Conservation (phyloP, 176 grass and related monocot genomes). For the Carex littledalei region DNA sequence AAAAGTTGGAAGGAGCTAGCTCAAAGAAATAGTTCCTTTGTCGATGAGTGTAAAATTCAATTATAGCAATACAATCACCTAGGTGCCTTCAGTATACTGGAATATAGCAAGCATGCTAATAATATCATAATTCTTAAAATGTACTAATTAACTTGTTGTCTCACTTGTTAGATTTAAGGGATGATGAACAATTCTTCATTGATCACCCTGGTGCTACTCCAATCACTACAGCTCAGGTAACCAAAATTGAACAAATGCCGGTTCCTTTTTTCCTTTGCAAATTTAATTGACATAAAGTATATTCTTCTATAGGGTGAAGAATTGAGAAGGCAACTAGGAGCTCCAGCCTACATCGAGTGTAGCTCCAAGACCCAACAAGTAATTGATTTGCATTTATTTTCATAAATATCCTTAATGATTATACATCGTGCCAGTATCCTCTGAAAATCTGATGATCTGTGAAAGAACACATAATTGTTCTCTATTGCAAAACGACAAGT, state of each 20-base stretch:
- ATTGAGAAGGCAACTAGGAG: constrained; percentile 57
- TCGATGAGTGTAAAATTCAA: background rate
- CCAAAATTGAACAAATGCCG: background rate
- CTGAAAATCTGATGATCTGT: background rate
- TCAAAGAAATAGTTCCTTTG: background rate
- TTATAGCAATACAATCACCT: background rate
- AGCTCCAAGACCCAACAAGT: constrained; percentile 77
- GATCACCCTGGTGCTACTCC: constrained; percentile 33
- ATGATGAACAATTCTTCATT: constrained; percentile 35
- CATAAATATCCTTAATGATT: background rate
- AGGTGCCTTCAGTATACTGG: background rate
- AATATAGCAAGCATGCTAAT: background rate
- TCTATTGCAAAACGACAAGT: background rate
- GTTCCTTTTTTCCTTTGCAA: background rate
- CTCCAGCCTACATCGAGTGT: constrained; percentile 61
- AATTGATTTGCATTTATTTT: background rate
- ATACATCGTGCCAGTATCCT: background rate
- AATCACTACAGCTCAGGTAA: constrained; percentile 31
- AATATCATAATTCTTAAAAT: background rate
- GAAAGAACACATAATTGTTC: background rate
- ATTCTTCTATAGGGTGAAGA: constrained; percentile 55
- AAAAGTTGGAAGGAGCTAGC: background rate
- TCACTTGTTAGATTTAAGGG: constrained; percentile 25
- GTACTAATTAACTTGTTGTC: background rate
- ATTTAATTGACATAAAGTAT: background rate